Evolutionary conservation across 2,329 filamentous ascomycete species (phyloP).

Genomic region (Aspergillus niger): DNA sequence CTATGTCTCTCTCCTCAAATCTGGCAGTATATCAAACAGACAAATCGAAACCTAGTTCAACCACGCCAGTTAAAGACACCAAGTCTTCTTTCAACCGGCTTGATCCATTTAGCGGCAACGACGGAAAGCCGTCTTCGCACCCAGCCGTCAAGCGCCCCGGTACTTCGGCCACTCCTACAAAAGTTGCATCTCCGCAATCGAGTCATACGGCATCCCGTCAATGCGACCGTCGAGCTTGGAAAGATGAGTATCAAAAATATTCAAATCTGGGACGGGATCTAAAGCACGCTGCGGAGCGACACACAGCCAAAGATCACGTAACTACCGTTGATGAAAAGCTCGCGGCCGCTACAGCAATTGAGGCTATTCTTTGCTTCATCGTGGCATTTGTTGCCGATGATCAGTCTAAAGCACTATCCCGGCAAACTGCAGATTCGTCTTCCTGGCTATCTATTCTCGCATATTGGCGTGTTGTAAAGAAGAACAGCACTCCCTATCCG

Average conservation of each 20-base stretch:
- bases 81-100: constrained; percentile 42
- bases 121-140: constrained; percentile 43
- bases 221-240: constrained; percentile 45
- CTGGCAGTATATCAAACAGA: constrained; percentile 35
- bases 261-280: constrained; percentile 47
- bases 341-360: constrained; percentile 44
- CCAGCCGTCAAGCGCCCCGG: constrained; percentile 32
- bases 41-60: constrained; percentile 30
- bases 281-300: constrained; percentile 48
- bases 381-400: constrained; percentile 50
- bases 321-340: constrained; percentile 38
- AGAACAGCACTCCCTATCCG: constrained; percentile 40
- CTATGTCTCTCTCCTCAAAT: constrained; percentile 34
- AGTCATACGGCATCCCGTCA: constrained; percentile 30
- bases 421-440: constrained; percentile 42
- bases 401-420: constrained; percentile 38
- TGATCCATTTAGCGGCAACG: constrained; percentile 40
- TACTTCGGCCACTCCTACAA: constrained; percentile 28
- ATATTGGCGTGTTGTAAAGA: constrained; percentile 50
- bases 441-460: constrained; percentile 51
- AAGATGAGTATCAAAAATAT: constrained; percentile 46
- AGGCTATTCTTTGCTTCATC: constrained; percentile 51
- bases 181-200: constrained; percentile 32
- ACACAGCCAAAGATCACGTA: constrained; percentile 34
- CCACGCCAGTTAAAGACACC: constrained; percentile 48